These are phyloP conservation scores for Xenoacremonium recifei DNA, from an alignment of 2,329 filamentous ascomycete species.

Conservation along the genomic window DNA sequence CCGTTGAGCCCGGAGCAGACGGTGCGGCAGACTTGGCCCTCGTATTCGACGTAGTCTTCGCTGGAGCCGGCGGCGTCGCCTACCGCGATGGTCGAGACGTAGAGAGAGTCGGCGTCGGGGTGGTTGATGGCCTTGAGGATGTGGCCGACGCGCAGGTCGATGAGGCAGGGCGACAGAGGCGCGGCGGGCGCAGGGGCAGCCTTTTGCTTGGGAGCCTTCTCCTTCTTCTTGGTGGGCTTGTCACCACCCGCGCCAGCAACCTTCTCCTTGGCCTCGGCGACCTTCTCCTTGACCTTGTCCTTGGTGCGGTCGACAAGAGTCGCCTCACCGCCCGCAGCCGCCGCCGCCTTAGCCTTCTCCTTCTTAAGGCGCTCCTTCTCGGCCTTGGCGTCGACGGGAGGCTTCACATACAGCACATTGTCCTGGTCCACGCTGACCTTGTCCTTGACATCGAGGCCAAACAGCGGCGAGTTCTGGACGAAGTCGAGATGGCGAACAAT, in stretches of 20 bases:
- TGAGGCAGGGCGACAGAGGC: constrained; percentile 77
- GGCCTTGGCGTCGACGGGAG: constrained; percentile 84
- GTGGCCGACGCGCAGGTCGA: constrained; percentile 94
- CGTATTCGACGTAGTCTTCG: constrained; percentile 87
- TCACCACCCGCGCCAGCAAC: constrained; percentile 30
- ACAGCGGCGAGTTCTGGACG: constrained; percentile 83
- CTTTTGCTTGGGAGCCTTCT: constrained; percentile 76
- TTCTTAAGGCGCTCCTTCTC: constrained; percentile 98
- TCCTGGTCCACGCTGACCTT: constrained; percentile 78
- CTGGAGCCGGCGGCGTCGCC: constrained; percentile 77
- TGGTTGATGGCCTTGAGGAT: constrained; percentile 95
- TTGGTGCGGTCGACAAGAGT: constrained; percentile 60
- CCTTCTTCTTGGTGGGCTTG: constrained; percentile 79
- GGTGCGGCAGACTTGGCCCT: constrained; percentile 87
- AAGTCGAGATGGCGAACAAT: constrained; percentile 92
- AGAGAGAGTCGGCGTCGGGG: constrained; percentile 94
- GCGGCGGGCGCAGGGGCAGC: constrained; percentile 68
- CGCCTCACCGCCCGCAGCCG: constrained; percentile 49
- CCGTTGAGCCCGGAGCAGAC: constrained; percentile 97
- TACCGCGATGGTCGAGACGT: constrained; percentile 91
- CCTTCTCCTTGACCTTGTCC: constrained; percentile 56
- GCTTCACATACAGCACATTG: constrained; percentile 83
- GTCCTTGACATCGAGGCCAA: constrained; percentile 66
- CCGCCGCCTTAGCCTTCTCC: constrained; percentile 75
- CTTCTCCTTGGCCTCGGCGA: constrained; percentile 46